Base-by-base conservation (phyloP, 2,329 filamentous ascomycete species). In the Hyphodiscus sp. region DNA sequence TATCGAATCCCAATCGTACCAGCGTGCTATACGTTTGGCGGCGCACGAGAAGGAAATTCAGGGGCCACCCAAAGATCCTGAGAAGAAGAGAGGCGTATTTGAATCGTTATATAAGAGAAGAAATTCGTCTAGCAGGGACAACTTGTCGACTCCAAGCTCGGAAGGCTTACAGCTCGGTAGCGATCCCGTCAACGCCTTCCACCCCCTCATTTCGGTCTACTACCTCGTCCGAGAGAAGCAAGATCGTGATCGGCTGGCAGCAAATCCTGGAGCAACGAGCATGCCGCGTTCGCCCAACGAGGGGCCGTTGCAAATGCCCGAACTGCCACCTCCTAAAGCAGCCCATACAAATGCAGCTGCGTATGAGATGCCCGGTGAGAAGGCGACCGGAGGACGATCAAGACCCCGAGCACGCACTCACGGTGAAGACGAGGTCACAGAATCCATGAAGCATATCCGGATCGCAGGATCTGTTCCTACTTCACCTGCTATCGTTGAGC, bases 201-300 rank as follows among this genome's bases (percentile, higher is more conserved):
- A 88, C 63, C 94, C 94, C 8, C 76, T 97, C 15, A 77, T 97
- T 8, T 97, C 94, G 1, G 86, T 99, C 15, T 99, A 99, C 70
- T 95, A 95, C 65, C 80, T 99, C 2, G 94, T 96, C n/a, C 86
- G 83, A 61, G 94, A 99, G 74, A 97, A 97, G 73, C 83, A 90
- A 59, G 89, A 95, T 48, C 83, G 89, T 38, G 91, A 97, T 64
- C 74, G 58, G 55, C 55, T 65, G 42, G 79, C 82, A 61, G 69
- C 72, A 41, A 84, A 83, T 55, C 80, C 84, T 47, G 80, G 82
- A 20, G 79, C 79, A 52, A 65, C 79, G 26, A 74, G 75, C 19
- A 74, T 86, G 65, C 80, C 81, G 16, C 76, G 76, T 41, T 72
- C 75, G 44, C 73, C 82, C 20, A 75, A 76, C 43, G 78, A 86